Evolutionary conservation across 2,329 filamentous ascomycete species (phyloP), one percentile per base, ranked within the genome.

Genomic region (Diaporthe nobilis): DNA sequence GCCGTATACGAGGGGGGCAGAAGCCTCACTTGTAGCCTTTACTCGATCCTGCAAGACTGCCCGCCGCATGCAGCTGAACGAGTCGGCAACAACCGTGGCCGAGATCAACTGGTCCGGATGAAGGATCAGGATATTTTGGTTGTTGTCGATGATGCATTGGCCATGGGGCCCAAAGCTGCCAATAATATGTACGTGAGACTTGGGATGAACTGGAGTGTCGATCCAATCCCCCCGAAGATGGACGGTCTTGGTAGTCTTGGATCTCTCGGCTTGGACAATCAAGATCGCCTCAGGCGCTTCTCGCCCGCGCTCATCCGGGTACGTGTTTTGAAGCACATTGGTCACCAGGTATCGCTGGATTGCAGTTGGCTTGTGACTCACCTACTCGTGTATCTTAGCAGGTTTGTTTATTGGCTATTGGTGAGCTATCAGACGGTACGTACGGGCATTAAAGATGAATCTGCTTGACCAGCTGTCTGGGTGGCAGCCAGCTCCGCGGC

Each of bases 81-180:
- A 98, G 84, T 99, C 97, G n/a, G 95, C 96, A 58, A 99, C 94
- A 7, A 97, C 95, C 0, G 97, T 98, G 3, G 97, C 94, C 3
- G 97, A 98, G 72, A 99, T 94, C 47, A 99, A 90, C 84, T 98
- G 96, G 81, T 99, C 97, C 0, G 97, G 97, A 81, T 99, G 96
- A 20, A 99, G 86, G 75, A 99, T 95, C 70, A 99, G 87, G 83
- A 98, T 94, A 80, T 96, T 95, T 68, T 93, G 89, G 3, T 90
- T 88, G 82, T 98, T 95, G 81, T 98, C 94, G 77, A 98, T 89
- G 63, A 97, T 86, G 82, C 96, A 98, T 82, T 93, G 91, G 2
- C 94, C 94, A 22, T 86, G 88, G 0, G 85, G 79, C 75, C 93
- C 90, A 80, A 97, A 98, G 4, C 90, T 85, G 42, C 96, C 96